Percentiles rank a stretch among this genome's conserved stretches.
These are phyloP conservation scores for Phragmites australis DNA, from an alignment of 176 grass and related monocot genomes.

Conservation along the genomic window DNA sequence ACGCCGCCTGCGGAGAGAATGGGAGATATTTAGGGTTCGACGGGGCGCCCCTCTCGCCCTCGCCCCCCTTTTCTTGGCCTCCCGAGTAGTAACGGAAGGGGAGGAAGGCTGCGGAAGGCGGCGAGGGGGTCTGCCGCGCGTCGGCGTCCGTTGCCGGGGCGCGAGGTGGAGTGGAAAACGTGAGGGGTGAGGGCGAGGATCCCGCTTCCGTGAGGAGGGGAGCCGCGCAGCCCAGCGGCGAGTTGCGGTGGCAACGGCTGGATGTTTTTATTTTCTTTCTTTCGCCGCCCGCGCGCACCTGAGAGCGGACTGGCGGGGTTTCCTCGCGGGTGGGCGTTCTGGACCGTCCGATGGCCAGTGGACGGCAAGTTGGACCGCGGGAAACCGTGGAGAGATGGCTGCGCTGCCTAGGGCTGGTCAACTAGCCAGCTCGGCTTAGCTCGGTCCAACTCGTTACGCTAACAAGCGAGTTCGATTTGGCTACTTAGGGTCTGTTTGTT, in stretches of 20 bases:
- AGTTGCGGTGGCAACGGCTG: constrained; percentile 33
- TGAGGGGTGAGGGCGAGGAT: no score
- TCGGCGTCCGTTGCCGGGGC: constrained; percentile 9
- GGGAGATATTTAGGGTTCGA: constrained; percentile 23
- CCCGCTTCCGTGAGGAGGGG: no score
- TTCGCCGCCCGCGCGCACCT: no score
- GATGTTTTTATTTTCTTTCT: no score
- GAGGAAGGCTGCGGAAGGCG: constrained; percentile 29
- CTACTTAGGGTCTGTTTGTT: no score
- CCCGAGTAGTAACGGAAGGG: constrained; percentile 42
- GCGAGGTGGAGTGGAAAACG: constrained; percentile 11
- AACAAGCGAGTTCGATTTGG: no score
- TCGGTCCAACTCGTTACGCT: no score
- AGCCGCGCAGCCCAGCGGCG: not conserved
- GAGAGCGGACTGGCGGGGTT: not conserved
- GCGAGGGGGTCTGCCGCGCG: not conserved
- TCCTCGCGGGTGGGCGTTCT: not conserved
- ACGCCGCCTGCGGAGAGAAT: not conserved
- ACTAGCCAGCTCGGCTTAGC: no score
- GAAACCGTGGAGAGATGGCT: not conserved
- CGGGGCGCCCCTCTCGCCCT: not conserved
- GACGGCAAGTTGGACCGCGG: constrained; percentile 12
- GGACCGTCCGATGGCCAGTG: constrained; percentile 31
- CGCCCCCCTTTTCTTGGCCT: constrained; percentile 4
- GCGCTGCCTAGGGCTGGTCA: no score